These are phyloP conservation scores for Bifiguratus adelaidae DNA, from an alignment of 192 early-diverging fungal genomes.

Conservation along the genomic window DNA sequence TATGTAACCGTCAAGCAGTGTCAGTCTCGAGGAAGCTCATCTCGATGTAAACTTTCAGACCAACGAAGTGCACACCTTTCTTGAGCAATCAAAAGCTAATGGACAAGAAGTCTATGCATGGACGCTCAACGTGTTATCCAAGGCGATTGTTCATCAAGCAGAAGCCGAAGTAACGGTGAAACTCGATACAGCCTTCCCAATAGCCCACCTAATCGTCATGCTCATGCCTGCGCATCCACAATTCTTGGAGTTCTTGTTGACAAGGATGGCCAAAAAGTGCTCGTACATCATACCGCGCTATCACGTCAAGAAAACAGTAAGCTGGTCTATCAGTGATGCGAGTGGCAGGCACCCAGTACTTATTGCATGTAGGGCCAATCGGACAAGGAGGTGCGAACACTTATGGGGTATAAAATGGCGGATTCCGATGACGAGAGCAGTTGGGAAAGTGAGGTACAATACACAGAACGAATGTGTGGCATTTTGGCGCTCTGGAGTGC, in stretches of 20 bases:
- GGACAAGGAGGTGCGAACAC: constrained; percentile 12
- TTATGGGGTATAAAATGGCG: constrained; percentile 23
- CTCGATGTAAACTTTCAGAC: neutral
- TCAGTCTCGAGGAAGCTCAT: neutral
- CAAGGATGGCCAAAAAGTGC: constrained; percentile 56
- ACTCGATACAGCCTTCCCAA: constrained; percentile 42
- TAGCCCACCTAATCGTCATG: constrained; percentile 51
- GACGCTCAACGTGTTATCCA: constrained; percentile 43
- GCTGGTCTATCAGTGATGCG: neutral
- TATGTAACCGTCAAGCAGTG: constrained; percentile 3
- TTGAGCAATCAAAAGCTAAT: constrained; percentile 4
- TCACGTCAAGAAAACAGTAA: constrained; percentile 31
- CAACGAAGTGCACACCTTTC: constrained; percentile 10
- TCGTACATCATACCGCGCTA: constrained; percentile 61
- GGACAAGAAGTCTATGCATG: constrained; percentile 21
- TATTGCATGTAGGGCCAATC: constrained; percentile 23
- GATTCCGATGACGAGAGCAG: constrained; percentile 14
- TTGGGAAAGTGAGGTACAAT: constrained; percentile 48
- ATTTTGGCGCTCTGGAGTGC: constrained; percentile 60
- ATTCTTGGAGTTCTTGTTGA: constrained; percentile 49
- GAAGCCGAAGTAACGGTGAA: constrained; percentile 56
- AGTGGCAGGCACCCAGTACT: neutral
- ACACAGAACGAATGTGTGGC: constrained; percentile 53
- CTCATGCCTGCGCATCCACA: constrained; percentile 40
- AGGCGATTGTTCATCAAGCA: constrained; percentile 55